Percentiles rank a stretch among this genome's conserved stretches.
phyloP scores from a whole-genome alignment of 202 grass and related monocot species.

The Zoysia matrella region DNA sequence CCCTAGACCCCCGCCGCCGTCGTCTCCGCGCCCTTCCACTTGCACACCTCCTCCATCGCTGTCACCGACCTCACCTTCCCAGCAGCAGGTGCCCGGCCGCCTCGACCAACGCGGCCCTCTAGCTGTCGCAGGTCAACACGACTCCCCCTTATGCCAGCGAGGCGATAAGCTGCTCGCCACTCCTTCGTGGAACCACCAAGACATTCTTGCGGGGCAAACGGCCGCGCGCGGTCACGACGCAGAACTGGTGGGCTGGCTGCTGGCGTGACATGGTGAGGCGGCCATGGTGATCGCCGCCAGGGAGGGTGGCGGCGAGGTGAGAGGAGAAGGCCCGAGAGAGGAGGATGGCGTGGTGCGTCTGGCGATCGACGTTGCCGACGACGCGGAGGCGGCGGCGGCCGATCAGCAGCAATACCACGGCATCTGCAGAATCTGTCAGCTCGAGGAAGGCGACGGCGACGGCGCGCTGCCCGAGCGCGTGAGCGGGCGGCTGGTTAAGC shows the following conservation, averaged over 20 bases:
- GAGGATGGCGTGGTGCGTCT: background rate
- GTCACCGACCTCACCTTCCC: background rate
- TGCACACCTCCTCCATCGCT: background rate
- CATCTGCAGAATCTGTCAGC: slow-evolving; percentile 79
- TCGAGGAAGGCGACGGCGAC: slow-evolving; percentile 18
- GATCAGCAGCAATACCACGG: background rate
- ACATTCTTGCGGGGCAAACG: background rate
- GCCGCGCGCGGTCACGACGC: background rate
- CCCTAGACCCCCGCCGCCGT: background rate
- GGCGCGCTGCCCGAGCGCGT: slow-evolving; percentile 37
- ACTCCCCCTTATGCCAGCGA: slow-evolving; percentile 9
- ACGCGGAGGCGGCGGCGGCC: background rate
- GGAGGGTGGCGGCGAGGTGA: background rate
- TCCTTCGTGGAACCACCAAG: background rate
- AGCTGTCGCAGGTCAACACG: slow-evolving; percentile 43
- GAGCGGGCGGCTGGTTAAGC: slow-evolving; percentile 46
- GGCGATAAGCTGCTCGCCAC: slow-evolving; percentile 26
- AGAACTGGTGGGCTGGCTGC: background rate
- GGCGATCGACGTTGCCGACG: background rate
- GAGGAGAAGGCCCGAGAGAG: background rate
- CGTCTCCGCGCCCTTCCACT: background rate
- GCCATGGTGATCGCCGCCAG: slow-evolving; percentile 22
- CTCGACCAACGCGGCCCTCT: slow-evolving; percentile 1
- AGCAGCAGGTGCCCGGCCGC: background rate
- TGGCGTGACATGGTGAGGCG: background rate